Percentiles rank a stretch among this genome's conserved stretches.
Evolutionary conservation across 768 basidiomycete species (phyloP).

Genomic region (Lentinula detonsa): DNA sequence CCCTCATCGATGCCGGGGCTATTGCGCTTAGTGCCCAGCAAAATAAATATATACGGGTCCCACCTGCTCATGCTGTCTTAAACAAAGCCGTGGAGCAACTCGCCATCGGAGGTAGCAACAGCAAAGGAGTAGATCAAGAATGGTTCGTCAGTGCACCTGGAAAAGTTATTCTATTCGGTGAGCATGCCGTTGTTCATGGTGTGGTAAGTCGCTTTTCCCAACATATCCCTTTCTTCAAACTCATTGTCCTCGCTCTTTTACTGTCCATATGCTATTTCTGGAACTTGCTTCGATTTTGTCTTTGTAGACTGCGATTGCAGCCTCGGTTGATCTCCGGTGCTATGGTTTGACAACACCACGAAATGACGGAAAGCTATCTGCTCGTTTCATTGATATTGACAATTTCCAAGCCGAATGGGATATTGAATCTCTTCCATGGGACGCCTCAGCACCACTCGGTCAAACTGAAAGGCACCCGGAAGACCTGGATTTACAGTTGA

Average conservation of each 20-base stretch:
- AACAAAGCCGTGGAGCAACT: constrained; percentile 67
- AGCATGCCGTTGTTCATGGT: constrained; percentile 98
- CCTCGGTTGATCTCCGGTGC: constrained; percentile 92
- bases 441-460: constrained; percentile 49
- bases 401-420: constrained; percentile 80
- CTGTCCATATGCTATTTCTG: background rate
- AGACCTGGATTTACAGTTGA: constrained; percentile 63
- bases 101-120: constrained; percentile 25
- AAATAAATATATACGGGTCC: constrained; percentile 41
- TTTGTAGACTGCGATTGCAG: constrained; percentile 84
- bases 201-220: constrained; percentile 53
- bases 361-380: constrained; percentile 60
- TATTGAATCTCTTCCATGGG: constrained; percentile 74
- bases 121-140: constrained; percentile 37
- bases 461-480: constrained; percentile 53
- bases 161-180: constrained; percentile 96
- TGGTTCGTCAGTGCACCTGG: constrained; percentile 95
- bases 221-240: background rate
- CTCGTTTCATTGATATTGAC: constrained; percentile 76
- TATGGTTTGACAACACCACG: constrained; percentile 81
- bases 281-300: constrained; percentile 8
- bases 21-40: constrained; percentile 55
- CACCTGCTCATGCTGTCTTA: constrained; percentile 23
- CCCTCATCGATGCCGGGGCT: constrained; percentile 88
- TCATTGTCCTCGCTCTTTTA: constrained; percentile 6